Evolutionary conservation across 2,329 filamentous ascomycete genomes (phyloP).

Genomic region (Orbilia ellipsospora): DNA sequence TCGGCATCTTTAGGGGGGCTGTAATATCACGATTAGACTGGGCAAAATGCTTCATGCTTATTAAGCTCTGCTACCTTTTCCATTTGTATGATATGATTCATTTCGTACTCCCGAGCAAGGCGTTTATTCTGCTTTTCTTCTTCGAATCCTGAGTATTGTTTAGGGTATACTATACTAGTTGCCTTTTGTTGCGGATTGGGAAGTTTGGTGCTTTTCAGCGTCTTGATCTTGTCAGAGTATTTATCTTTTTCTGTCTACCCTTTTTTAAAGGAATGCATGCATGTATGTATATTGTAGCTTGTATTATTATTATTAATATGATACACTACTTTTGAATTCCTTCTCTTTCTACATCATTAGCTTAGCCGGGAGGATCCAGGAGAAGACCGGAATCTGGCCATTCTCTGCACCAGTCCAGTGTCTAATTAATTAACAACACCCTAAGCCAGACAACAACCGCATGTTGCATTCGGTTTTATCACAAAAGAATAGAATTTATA

Average conservation of each 20-base stretch:
- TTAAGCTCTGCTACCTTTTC: background rate
- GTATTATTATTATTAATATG: constrained; percentile 35
- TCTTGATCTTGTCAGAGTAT: constrained; percentile 7
- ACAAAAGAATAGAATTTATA: no score
- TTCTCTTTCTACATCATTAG: background rate
- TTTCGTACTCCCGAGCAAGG: constrained; percentile 25
- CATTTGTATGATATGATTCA: constrained; percentile 53
- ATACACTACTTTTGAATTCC: constrained; percentile 10
- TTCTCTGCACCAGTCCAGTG: no score
- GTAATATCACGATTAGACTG: constrained; percentile 36
- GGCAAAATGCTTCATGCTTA: background rate
- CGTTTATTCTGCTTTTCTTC: constrained; percentile 18
- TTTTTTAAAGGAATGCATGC: background rate
- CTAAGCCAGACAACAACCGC: background rate
- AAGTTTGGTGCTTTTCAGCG: constrained; percentile 19
- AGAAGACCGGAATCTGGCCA: no score
- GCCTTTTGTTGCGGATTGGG: constrained; percentile 29
- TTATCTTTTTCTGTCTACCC: background rate
- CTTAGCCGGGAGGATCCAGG: background rate
- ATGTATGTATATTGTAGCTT: constrained; percentile 6
- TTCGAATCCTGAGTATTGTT: background rate
- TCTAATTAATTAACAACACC: background rate
- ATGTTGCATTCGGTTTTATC: constrained; percentile 11
- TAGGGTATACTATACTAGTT: constrained; percentile 3
- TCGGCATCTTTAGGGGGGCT: constrained; percentile 15